A percentile compares a stretch with the other conserved stretches of the same genome.
Evolutionary conservation across 2,329 filamentous ascomycete genomes (phyloP).

Genomic region (Stachybotrys chlorohalonatus): DNA sequence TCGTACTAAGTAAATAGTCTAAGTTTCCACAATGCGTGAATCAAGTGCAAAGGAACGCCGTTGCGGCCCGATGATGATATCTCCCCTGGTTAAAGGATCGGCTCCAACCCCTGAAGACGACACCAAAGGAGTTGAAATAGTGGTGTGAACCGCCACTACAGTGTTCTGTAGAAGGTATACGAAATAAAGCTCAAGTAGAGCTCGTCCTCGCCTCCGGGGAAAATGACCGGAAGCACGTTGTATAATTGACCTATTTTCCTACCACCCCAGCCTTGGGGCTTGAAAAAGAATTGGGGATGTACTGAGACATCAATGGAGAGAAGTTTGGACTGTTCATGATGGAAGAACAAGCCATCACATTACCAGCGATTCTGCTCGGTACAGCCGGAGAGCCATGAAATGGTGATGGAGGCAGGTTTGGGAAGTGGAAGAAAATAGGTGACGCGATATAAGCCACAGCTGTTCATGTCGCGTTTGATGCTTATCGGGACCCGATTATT

Average conservation of each 20-base stretch:
- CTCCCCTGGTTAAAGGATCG: no score
- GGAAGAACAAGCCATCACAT: conserved; percentile 8
- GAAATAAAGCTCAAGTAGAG: neutral
- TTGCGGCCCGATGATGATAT: no score
- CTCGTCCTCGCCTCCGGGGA: conserved; percentile 11
- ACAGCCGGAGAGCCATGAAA: neutral
- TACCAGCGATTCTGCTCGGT: conserved; percentile 11
- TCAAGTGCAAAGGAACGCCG: no score
- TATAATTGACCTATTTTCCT: conserved; percentile 26
- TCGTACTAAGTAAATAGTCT: neutral
- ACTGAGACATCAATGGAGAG: conserved; percentile 7
- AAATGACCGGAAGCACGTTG: conserved; percentile 14
- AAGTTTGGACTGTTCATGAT: conserved; percentile 9
- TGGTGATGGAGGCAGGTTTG: neutral
- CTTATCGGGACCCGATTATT: neutral
- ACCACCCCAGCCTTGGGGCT: conserved; percentile 45
- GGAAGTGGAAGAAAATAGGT: neutral
- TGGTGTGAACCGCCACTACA: neutral
- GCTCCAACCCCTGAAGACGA: no score
- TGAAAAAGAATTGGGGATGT: conserved; percentile 19
- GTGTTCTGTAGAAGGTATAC: neutral
- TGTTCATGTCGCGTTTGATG: neutral
- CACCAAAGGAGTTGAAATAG: no score
- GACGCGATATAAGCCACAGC: neutral
- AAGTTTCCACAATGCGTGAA: neutral